Base-by-base conservation (phyloP, 129 eudicot genomes). In the Erigeron canadensis region DNA sequence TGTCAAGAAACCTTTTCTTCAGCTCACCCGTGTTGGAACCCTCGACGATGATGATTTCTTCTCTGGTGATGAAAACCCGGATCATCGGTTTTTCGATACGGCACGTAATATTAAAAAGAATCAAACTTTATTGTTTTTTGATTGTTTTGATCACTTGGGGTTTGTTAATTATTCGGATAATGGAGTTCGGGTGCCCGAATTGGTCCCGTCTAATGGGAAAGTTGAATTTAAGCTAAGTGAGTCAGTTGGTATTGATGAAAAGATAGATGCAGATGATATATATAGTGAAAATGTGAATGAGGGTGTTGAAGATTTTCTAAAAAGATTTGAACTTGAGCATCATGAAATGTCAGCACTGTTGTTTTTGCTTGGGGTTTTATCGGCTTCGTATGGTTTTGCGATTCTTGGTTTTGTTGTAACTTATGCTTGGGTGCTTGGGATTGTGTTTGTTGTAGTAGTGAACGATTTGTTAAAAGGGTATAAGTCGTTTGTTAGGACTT, bases 1-100 rank as follows among this genome's bases (percentile, higher is more conserved):
- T 53, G 63, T 6, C 47, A 69, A 34, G 75, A 81, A 89, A 17
- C 91, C 92, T 4, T 93, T 89, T 46, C 95, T 93, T 45, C 96
- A 89, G 75, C 91, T 93, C 70, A 85, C 98, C 23, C 95, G 98
- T n/a, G 95, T 89, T 42, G 96, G 96, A 11, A 93, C 98, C 65
- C 87, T 93, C 3, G 96, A 90, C 47, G 99, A 95, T 7, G 99
- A 95, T 7, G 97, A 84, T 38, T 90, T 95, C 79, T 90, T 95
- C 78, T 87, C 97, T 57, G 91, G 91, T 0, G 96, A 86, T 7
- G 86, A 90, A 22, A 83, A 86, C n/a, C 73, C 77, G 5, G 97
- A 85, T 46, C 88, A 85, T 57, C 86, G 95, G 6, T 80, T 86
- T 4, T 93, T 89, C 19, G 86, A 84, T n/a, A 65, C 80, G 34